A percentile compares a stretch with the other conserved stretches of the same genome.
Evolutionary conservation across 1,139 yeast genomes (phyloP).

Genomic region (Magnusiomyces suaveolens): DNA sequence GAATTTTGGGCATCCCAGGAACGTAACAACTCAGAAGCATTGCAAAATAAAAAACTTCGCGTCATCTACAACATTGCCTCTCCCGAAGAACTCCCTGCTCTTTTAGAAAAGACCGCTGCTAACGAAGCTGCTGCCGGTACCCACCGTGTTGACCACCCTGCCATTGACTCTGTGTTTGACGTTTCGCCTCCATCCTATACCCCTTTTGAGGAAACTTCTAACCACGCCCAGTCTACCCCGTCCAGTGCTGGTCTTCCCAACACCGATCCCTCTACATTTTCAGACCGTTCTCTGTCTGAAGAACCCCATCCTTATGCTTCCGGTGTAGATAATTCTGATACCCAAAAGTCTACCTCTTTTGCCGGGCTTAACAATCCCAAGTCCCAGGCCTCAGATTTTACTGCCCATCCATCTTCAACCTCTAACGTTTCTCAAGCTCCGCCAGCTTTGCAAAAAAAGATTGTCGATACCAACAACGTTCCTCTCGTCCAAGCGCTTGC

Average conservation of each 20-base stretch:
- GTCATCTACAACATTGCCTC: constrained; percentile 2
- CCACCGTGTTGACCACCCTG: background rate
- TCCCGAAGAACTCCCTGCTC: constrained; percentile 2
- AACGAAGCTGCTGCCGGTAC: background rate
- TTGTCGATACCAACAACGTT: background rate
- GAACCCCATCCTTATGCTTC: background rate
- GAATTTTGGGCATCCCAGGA: constrained; percentile 6
- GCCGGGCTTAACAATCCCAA: background rate
- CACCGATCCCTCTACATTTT: background rate
- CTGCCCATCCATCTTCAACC: background rate
- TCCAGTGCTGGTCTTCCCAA: background rate
- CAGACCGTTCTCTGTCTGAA: background rate
- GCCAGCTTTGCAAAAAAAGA: background rate
- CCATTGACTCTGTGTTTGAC: background rate
- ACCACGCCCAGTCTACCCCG: background rate
- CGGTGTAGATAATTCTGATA: background rate
- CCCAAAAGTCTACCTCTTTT: background rate
- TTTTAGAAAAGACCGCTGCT: background rate
- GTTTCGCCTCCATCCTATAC: background rate
- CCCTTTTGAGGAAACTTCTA: background rate
- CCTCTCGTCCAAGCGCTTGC: background rate
- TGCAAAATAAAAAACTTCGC: constrained; percentile 2
- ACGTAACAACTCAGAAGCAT: background rate
- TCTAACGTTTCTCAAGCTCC: background rate
- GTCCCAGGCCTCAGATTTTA: background rate